phyloP scores from a whole-genome alignment of 331 rosid species.

The Phaseolus coccineus region DNA sequence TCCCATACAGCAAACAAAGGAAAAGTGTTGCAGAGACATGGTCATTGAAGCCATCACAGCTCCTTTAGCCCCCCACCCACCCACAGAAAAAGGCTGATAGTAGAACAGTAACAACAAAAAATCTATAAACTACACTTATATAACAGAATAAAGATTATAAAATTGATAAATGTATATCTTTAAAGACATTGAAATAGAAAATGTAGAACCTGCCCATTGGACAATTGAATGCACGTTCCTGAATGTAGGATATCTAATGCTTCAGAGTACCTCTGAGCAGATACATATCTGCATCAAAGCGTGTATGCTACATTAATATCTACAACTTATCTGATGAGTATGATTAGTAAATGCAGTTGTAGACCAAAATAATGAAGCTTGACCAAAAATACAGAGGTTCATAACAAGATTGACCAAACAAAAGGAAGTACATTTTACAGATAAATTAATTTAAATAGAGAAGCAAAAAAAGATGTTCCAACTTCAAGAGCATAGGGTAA shows the following conservation, averaged over 20 bases:
- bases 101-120: slow-evolving; percentile 16
- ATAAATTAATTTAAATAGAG: slow-evolving; percentile 8
- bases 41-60: neutral
- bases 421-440: neutral
- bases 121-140: neutral
- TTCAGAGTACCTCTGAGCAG: slow-evolving; percentile 78
- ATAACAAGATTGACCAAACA: slow-evolving; percentile 7
- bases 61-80: neutral
- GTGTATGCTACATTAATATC: slow-evolving; percentile 44
- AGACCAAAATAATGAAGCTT: slow-evolving; percentile 13
- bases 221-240: slow-evolving; percentile 86
- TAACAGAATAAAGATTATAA: neutral
- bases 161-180: slow-evolving; percentile 27
- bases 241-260: slow-evolving; percentile 87
- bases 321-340: slow-evolving; percentile 17
- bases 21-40: neutral
- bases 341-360: neutral
- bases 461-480: neutral
- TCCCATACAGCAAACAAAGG: slow-evolving; percentile 10
- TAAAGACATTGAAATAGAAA: slow-evolving; percentile 34
- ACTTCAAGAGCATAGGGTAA: slow-evolving; percentile 7
- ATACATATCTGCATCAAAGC: slow-evolving; percentile 72
- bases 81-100: neutral
- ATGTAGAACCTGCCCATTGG: slow-evolving; percentile 75
- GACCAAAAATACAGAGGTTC: slow-evolving; percentile 5